Conservation (phyloP, 2,329 filamentous ascomycete genomes). For the Calycina marina region DNA sequence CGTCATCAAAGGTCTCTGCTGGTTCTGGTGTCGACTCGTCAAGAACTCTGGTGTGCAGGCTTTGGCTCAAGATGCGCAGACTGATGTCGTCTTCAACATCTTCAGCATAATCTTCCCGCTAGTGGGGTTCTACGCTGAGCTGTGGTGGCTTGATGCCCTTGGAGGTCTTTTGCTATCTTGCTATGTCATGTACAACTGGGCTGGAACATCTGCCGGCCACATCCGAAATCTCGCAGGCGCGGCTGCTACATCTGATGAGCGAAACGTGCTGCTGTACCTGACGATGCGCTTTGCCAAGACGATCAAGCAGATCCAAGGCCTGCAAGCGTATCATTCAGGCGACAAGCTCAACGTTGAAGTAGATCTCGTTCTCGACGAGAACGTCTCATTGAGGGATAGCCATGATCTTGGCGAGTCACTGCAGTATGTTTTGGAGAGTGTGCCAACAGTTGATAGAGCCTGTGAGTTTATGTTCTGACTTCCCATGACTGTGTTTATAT, state of each 20-base stretch:
- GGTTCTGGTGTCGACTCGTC: slow-evolving; percentile 41
- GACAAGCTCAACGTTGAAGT: slow-evolving; percentile 50
- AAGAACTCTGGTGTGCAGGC: slow-evolving; percentile 52
- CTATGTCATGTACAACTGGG: slow-evolving; percentile 58
- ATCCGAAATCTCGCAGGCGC: slow-evolving; percentile 43
- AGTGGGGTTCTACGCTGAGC: slow-evolving; percentile 35
- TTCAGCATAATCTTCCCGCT: slow-evolving; percentile 47
- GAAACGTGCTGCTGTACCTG: slow-evolving; percentile 43
- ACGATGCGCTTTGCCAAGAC: slow-evolving; percentile 40
- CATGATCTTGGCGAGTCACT: slow-evolving; percentile 49
- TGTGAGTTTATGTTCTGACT: too few relatives aligned
- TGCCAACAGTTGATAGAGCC: slow-evolving; percentile 26
- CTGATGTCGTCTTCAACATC: slow-evolving; percentile 49
- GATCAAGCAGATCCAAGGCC: slow-evolving; percentile 36
- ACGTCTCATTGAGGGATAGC: slow-evolving; percentile 33
- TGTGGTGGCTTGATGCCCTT: slow-evolving; percentile 53
- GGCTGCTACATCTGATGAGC: slow-evolving; percentile 34
- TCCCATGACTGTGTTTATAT: too few relatives aligned
- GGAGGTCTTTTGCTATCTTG: slow-evolving; percentile 48
- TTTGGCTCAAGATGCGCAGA: slow-evolving; percentile 48
- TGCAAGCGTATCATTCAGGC: slow-evolving; percentile 45
- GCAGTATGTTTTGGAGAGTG: slow-evolving; percentile 44
- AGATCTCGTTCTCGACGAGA: slow-evolving; percentile 40
- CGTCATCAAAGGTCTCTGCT: slow-evolving; percentile 43
- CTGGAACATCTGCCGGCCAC: slow-evolving; percentile 43